A percentile compares a stretch with the other conserved stretches of the same genome.
Evolutionary conservation across 75 land plant species (phyloP).

Genomic region (Pinus tabuliformis): DNA sequence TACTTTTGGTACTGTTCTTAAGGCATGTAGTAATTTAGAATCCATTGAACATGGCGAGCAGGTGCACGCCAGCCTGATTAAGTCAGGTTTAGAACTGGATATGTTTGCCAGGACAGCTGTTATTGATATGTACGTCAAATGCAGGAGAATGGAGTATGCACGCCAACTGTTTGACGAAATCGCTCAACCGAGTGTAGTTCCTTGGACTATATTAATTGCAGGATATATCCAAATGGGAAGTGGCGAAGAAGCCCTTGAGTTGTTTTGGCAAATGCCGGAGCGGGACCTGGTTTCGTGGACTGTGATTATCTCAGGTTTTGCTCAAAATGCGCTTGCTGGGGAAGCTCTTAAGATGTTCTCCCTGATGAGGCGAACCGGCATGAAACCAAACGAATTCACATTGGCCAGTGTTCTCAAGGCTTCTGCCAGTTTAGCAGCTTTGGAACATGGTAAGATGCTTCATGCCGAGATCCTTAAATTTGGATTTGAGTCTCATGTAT

Average conservation of each 20-base stretch:
- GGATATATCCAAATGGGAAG: constrained; percentile 38
- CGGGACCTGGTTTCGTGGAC: constrained; percentile 50
- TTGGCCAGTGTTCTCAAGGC: constrained; percentile 47
- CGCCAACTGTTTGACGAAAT: constrained; percentile 32
- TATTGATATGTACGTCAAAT: constrained; percentile 24
- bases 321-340: constrained; percentile 30
- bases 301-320: constrained; percentile 49
- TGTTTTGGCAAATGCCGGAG: constrained; percentile 16
- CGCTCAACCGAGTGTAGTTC: constrained; percentile 14
- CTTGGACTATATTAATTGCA: constrained; percentile 57
- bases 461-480: constrained; percentile 29
- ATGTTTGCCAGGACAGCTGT: constrained; percentile 11
- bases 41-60: constrained; percentile 22
- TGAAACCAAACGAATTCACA: constrained; percentile 26
- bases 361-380: constrained; percentile 37
- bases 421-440: constrained; percentile 33
- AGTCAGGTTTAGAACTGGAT: constrained; percentile 19
- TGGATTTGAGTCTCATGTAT: constrained; percentile 24
- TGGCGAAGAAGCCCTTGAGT: constrained; percentile 4
- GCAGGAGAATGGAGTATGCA: constrained; percentile 17
- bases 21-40: constrained; percentile 12
- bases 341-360: constrained; percentile 39
- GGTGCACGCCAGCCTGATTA: constrained; percentile 11
- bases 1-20: constrained; percentile 15
- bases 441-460: constrained; percentile 36